Evolutionary conservation across 108 stramenopile species (phyloP).

Genomic region (Seminavis robusta): DNA sequence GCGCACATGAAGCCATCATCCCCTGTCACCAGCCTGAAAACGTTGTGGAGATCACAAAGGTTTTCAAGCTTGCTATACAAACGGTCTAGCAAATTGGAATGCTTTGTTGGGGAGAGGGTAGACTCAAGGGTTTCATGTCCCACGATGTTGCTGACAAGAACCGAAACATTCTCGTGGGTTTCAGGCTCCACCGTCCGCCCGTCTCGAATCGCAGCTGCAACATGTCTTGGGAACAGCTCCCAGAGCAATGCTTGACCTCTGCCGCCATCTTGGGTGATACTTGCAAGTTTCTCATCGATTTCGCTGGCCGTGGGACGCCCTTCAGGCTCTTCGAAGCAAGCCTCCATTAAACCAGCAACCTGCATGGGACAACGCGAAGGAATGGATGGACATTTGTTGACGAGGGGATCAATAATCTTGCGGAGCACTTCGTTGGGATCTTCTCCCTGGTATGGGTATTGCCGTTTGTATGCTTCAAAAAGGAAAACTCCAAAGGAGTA

Average conservation of each 20-base stretch:
- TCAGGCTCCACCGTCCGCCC: conserved; percentile 42
- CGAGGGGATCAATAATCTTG: conserved; percentile 7
- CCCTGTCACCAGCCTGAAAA: conserved; percentile 52
- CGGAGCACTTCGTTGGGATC: conserved; percentile 19
- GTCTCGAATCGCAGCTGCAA: conserved; percentile 40
- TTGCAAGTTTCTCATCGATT: too few species aligned
- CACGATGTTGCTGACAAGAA: conserved; percentile 27
- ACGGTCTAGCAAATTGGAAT: conserved; percentile 29
- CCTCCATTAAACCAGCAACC: conserved; percentile 13
- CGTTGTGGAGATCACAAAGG: conserved; percentile 21
- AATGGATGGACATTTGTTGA: conserved; percentile 21
- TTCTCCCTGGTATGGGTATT: conserved; percentile 42
- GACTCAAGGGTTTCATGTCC: conserved; percentile 21
- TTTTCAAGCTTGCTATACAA: conserved; percentile 26
- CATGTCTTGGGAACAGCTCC: conserved; percentile 39
- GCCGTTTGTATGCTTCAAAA: conserved; percentile 41
- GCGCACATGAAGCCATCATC: conserved; percentile 49
- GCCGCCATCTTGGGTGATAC: too few species aligned
- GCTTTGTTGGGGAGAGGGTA: conserved; percentile 13
- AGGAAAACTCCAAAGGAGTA: conserved; percentile 61
- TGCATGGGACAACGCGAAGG: conserved; percentile 9
- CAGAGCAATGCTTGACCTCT: too few species aligned
- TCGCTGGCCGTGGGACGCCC: conserved; percentile 11
- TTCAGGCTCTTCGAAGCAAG: conserved; percentile 17
- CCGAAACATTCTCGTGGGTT: conserved; percentile 5